Conservation (phyloP, 2,329 filamentous ascomycete genomes). For the Didymella keratinophila region DNA sequence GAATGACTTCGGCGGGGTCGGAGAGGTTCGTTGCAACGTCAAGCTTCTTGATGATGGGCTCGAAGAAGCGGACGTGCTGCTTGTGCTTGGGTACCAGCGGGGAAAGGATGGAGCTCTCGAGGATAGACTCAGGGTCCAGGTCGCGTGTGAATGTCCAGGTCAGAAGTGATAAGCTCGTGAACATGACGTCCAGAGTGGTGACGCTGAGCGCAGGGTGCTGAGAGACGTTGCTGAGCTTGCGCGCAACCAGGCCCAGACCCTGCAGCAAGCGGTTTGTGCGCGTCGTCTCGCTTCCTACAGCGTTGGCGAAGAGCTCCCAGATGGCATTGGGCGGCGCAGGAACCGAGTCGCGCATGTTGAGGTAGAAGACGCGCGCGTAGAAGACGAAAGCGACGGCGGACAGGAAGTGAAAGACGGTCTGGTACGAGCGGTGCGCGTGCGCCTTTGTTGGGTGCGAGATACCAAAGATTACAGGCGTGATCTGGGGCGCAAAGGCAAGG, state of each 20-base stretch:
- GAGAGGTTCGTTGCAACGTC: constrained; percentile 13
- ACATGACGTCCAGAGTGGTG: constrained; percentile 66
- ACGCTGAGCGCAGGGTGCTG: constrained; percentile 67
- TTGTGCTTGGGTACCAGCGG: constrained; percentile 37
- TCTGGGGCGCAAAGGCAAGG: constrained; percentile 48
- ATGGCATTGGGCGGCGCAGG: constrained; percentile 55
- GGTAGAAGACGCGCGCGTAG: constrained; percentile 56
- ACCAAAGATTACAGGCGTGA: constrained; percentile 61
- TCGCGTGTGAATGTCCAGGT: constrained; percentile 65
- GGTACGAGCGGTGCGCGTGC: constrained; percentile 53
- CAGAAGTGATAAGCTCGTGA: constrained; percentile 63
- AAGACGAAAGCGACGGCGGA: constrained; percentile 56
- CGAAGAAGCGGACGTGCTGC: constrained; percentile 33
- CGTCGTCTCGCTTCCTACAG: constrained; percentile 57
- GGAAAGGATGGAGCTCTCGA: constrained; percentile 49
- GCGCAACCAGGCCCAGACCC: constrained; percentile 31
- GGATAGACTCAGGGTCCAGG: constrained; percentile 60
- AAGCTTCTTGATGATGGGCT: constrained; percentile 14
- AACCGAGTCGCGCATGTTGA: constrained; percentile 57
- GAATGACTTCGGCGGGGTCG: constrained; percentile 20
- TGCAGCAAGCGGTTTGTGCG: constrained; percentile 38
- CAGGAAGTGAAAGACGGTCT: constrained; percentile 58
- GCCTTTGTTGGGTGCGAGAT: constrained; percentile 53
- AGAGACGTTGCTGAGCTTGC: constrained; percentile 59
- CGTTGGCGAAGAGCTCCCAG: constrained; percentile 45